phyloP scores from a whole-genome alignment of 495 filamentous ascomycete genomes.

The Penicillium bovifimosum region DNA sequence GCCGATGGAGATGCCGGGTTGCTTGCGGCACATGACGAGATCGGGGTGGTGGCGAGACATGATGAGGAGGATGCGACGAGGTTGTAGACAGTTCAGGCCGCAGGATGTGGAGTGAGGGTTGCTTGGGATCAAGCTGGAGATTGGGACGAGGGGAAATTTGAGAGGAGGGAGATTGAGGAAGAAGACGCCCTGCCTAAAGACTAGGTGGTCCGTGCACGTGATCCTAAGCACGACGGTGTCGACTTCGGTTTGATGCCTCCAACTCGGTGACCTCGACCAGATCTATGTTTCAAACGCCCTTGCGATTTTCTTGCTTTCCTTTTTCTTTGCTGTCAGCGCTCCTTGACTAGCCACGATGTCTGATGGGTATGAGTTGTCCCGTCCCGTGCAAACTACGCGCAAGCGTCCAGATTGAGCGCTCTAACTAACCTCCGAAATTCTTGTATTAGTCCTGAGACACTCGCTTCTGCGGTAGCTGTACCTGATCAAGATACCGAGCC shows the following conservation, averaged over 20 bases:
- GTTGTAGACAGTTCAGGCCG: conserved; percentile 2
- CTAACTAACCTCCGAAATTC: neutral
- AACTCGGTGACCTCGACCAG: neutral
- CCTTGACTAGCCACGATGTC: neutral
- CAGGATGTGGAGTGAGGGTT: neutral
- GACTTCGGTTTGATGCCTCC: neutral
- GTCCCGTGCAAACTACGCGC: neutral
- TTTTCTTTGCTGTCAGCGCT: neutral
- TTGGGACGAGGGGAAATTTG: neutral
- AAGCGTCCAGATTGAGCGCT: neutral
- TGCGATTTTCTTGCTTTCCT: neutral
- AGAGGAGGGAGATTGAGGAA: neutral
- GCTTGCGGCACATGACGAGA: conserved; percentile 99
- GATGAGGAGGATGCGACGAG: conserved; percentile 2
- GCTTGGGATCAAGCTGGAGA: neutral
- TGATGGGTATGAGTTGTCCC: conserved; percentile 6
- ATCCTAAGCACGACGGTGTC: neutral
- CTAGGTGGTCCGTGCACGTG: conserved; percentile 19
- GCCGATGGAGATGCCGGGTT: conserved; percentile 95
- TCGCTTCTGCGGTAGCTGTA: conserved; percentile 62
- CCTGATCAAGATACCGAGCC: conserved; percentile 43
- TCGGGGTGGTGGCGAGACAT: conserved; percentile 53
- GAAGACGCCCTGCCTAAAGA: neutral
- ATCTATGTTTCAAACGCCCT: neutral
- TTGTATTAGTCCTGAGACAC: conserved; percentile 23